Percentiles rank a stretch among this genome's conserved stretches.
Evolutionary conservation across 768 basidiomycete species (phyloP).

Genomic region (Sarcomyxa edulis): DNA sequence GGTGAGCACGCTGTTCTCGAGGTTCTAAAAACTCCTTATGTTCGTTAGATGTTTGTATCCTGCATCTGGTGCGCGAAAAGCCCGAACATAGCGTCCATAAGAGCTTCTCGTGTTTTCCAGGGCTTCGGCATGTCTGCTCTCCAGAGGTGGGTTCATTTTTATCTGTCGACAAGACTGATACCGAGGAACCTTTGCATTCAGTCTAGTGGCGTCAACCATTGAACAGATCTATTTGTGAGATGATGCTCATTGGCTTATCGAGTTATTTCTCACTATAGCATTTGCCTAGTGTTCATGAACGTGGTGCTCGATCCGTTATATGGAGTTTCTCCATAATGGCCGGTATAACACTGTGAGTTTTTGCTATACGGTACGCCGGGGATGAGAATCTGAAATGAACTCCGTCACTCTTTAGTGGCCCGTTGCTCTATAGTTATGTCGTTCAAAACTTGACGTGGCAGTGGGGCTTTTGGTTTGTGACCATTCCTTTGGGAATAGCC

Average conservation of each 20-base stretch:
- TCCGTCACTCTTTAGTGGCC: constrained; percentile 20
- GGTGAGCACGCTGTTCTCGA: constrained; percentile 15
- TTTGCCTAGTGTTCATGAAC: constrained; percentile 30
- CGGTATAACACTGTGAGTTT: constrained; percentile 33
- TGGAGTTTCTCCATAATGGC: constrained; percentile 42
- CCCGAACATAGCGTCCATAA: constrained; percentile 34
- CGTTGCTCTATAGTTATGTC: constrained; percentile 42
- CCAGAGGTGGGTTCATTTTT: constrained; percentile 31
- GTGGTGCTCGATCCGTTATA: constrained; percentile 35
- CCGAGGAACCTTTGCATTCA: constrained; percentile 6
- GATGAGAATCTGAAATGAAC: background rate
- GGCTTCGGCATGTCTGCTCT: constrained; percentile 40
- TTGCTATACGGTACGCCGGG: background rate
- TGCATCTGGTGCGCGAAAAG: constrained; percentile 41
- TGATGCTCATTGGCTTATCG: too few species aligned
- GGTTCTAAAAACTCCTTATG: background rate
- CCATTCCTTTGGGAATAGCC: constrained; percentile 32
- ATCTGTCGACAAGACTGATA: background rate
- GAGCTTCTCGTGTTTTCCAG: constrained; percentile 38
- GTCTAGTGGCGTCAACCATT: constrained; percentile 35
- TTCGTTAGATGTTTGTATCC: constrained; percentile 33
- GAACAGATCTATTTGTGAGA: constrained; percentile 36
- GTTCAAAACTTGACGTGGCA: constrained; percentile 36
- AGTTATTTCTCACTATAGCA: constrained; percentile 1
- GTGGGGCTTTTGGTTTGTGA: constrained; percentile 44